Conservation (phyloP, 805 yeast genomes). For the Zygoascus flipseniorum region DNA sequence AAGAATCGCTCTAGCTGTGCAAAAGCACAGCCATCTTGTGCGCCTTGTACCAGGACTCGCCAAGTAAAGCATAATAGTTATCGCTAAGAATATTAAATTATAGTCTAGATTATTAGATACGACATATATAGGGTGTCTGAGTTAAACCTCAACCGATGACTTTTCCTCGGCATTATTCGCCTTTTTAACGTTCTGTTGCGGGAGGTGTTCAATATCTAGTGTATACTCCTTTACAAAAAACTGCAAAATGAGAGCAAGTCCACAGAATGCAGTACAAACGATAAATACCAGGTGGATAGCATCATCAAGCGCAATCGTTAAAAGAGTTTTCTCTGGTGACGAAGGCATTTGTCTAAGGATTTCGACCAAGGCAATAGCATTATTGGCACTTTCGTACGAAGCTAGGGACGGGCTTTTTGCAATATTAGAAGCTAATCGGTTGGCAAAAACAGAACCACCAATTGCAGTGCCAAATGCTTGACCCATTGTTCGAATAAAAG, state of each 20-base stretch:
- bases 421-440: slow-evolving; percentile 6
- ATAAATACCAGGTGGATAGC: slow-evolving; percentile 16
- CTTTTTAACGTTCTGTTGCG: slow-evolving; percentile 19
- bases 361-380: slow-evolving; percentile 16
- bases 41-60: no score
- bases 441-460: slow-evolving; percentile 26
- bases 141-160: neutral
- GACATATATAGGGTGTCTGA: neutral
- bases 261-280: slow-evolving; percentile 17
- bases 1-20: no score
- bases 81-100: neutral
- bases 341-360: slow-evolving; percentile 13
- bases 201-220: slow-evolving; percentile 15
- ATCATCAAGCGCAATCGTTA: slow-evolving; percentile 12
- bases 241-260: slow-evolving; percentile 13
- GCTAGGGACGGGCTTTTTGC: slow-evolving; percentile 4
- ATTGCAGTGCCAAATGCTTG: slow-evolving; percentile 27
- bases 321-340: slow-evolving; percentile 9
- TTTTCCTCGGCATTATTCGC: neutral
- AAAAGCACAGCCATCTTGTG: no score
- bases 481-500: slow-evolving; percentile 24
- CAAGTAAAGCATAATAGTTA: no score
- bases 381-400: slow-evolving; percentile 4
- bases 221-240: slow-evolving; percentile 20
- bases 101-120: neutral